A percentile compares a stretch with the other conserved stretches of the same genome.
phyloP scores from a whole-genome alignment of 2,329 filamentous ascomycete species.

The Hymenoscyphus fraxineus region DNA sequence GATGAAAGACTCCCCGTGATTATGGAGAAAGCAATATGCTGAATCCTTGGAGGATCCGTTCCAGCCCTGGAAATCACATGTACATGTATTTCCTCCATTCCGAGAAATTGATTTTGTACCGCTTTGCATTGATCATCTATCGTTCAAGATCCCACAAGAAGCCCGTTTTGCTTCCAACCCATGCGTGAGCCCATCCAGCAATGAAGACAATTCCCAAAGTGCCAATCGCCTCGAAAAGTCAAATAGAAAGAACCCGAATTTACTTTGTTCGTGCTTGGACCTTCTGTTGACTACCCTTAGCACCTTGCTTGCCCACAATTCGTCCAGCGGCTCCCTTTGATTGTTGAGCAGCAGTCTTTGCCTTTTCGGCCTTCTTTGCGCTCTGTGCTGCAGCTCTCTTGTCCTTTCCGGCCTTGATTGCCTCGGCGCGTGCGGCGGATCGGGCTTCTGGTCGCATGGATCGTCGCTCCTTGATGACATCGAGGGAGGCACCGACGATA shows the following conservation, averaged over 20 bases:
- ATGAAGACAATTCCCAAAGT: slow-evolving; percentile 24
- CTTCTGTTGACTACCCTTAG: slow-evolving; percentile 86
- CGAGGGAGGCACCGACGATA: slow-evolving; percentile 98
- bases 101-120: slow-evolving; percentile 18
- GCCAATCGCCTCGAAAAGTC: slow-evolving; percentile 5
- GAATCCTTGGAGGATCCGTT: not conserved
- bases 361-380: slow-evolving; percentile 99
- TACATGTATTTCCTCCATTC: not conserved
- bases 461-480: slow-evolving; percentile 99
- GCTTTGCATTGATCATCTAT: slow-evolving; percentile 35
- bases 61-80: not conserved
- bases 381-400: slow-evolving; percentile 87
- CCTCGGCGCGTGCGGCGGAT: slow-evolving; percentile 79
- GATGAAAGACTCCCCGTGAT: not conserved
- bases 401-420: slow-evolving; percentile 98
- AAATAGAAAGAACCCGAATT: slow-evolving; percentile 40
- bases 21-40: not conserved
- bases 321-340: slow-evolving; percentile 74
- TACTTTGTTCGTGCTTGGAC: slow-evolving; percentile 83
- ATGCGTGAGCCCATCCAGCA: slow-evolving; percentile 29
- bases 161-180: slow-evolving; percentile 31
- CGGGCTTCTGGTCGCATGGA: slow-evolving; percentile 92
- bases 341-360: slow-evolving; percentile 74
- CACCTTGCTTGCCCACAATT: slow-evolving; percentile 94
- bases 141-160: slow-evolving; percentile 31